A percentile compares a stretch with the other conserved stretches of the same genome.
These are phyloP conservation scores for Dictyostelium citrinum DNA, from an alignment of 78 protist species.

Conservation along the genomic window DNA sequence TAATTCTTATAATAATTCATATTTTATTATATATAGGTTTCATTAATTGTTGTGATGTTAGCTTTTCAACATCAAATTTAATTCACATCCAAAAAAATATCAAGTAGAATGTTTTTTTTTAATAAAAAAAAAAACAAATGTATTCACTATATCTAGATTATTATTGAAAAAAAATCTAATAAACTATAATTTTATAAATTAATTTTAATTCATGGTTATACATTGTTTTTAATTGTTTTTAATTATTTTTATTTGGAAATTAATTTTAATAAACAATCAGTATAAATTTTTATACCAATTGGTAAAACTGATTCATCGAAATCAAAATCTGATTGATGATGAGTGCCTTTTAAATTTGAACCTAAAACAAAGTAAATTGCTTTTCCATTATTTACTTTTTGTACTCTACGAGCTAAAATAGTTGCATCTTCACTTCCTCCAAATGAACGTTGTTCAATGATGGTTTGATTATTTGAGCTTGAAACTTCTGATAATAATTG, in stretches of 20 bases:
- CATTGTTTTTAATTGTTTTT: too few relatives aligned
- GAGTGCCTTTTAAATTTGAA: not conserved
- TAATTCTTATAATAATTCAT: too few relatives aligned
- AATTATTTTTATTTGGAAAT: not conserved
- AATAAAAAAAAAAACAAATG: too few relatives aligned
- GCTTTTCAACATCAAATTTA: too few relatives aligned
- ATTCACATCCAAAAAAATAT: too few relatives aligned
- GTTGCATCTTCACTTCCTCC: slow-evolving; percentile 54
- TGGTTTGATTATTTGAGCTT: not conserved
- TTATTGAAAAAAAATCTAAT: too few relatives aligned
- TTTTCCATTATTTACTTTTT: slow-evolving; percentile 7
- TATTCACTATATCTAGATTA: too few relatives aligned
- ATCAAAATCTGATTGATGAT: slow-evolving; percentile 36
- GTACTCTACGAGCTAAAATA: not conserved
- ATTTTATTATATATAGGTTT: too few relatives aligned
- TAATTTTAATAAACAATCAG: not conserved
- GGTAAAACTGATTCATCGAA: not conserved
- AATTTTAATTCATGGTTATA: too few relatives aligned
- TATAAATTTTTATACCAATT: not conserved
- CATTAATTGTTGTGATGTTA: too few relatives aligned
- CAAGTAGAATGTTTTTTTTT: too few relatives aligned
- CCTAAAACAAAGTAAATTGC: slow-evolving; percentile 5
- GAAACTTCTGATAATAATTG: not conserved
- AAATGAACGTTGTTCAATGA: not conserved
- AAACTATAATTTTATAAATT: too few relatives aligned